Evolutionary conservation across 2,329 filamentous ascomycete species (phyloP), one percentile per base, ranked within the genome.

Genomic region (Scytalidium sp.): DNA sequence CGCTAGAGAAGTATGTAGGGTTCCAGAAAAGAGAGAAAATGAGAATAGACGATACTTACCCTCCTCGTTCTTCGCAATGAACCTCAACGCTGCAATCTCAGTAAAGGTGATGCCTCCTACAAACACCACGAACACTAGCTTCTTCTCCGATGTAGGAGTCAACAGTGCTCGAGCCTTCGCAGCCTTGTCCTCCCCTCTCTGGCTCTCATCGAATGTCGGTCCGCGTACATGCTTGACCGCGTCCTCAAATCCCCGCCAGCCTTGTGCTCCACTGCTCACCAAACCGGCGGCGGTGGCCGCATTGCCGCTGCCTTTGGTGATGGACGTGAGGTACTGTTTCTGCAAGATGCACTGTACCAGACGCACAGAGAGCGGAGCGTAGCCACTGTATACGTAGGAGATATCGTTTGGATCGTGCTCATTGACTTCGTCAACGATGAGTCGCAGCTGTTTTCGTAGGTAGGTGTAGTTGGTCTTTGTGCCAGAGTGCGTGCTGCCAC

Each of bases 341-440:
- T 97, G 92, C 43, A 99, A 72, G 45, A 97, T 81, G 64, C 90
- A 94, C 68, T 99, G 95, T 5, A 99, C 87, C 3, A 99, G 80
- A 15, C 94, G 85, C 47, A 97, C 82, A 41, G 90, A 96, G 11
- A 99, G 79, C 0, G 94, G 95, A 3, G 95, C 94, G 65, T 97
- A 99, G 46, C 94, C 95, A 56, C 90, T 96, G 70, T 97, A 99
- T 10, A 97, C 92, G 63, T 99, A 99, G n/a, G 92, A 88, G 53
- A 97, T 86, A 61, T 99, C 94, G 61, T 94, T 89, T 2, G 94
- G 94, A 43, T 95, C 88, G 51, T 94, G 85, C 68, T 99, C 94
- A 64, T 96, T 92, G 36, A 99, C 93, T 66, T 97, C 94, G 65
- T 99, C 94, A 49, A 97, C 87, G 64, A 97, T 96, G 15, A 99